phyloP scores from a whole-genome alignment of 2,329 filamentous ascomycete genomes.

The Fusarium xyrophilum region DNA sequence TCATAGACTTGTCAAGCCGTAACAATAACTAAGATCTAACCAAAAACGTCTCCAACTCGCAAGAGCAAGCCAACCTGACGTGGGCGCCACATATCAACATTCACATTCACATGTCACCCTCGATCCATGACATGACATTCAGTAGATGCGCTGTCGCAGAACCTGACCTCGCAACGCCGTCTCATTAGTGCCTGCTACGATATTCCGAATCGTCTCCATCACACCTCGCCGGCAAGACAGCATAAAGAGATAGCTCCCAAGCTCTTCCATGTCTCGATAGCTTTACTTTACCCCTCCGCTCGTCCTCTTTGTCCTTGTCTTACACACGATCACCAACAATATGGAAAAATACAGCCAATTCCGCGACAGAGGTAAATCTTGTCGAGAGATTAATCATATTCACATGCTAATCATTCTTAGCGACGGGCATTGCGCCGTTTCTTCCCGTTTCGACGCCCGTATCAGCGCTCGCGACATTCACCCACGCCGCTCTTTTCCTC shows the following conservation, averaged over 20 bases:
- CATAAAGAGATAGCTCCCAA: conserved; percentile 9
- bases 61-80: conserved; percentile 9
- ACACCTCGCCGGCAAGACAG: neutral
- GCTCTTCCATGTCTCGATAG: conserved; percentile 37
- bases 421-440: conserved; percentile 95
- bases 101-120: conserved; percentile 35
- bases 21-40: neutral
- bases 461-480: conserved; percentile 66
- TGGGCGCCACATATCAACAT: conserved; percentile 21
- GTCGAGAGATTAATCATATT: neutral
- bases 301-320: conserved; percentile 21
- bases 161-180: conserved; percentile 22
- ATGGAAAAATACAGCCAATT: conserved; percentile 98
- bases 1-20: neutral
- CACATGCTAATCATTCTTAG: conserved; percentile 54
- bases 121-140: conserved; percentile 21
- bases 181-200: conserved; percentile 5
- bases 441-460: conserved; percentile 77
- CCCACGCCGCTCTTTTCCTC: conserved; percentile 77
- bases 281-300: conserved; percentile 12
- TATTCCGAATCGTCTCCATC: conserved; percentile 3
- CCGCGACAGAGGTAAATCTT: conserved; percentile 77
- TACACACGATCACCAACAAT: conserved; percentile 13
- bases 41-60: neutral
- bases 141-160: conserved; percentile 34